Evolutionary conservation across 2,329 filamentous ascomycete species (phyloP).

Genomic region (Zymoseptoria crescenta): DNA sequence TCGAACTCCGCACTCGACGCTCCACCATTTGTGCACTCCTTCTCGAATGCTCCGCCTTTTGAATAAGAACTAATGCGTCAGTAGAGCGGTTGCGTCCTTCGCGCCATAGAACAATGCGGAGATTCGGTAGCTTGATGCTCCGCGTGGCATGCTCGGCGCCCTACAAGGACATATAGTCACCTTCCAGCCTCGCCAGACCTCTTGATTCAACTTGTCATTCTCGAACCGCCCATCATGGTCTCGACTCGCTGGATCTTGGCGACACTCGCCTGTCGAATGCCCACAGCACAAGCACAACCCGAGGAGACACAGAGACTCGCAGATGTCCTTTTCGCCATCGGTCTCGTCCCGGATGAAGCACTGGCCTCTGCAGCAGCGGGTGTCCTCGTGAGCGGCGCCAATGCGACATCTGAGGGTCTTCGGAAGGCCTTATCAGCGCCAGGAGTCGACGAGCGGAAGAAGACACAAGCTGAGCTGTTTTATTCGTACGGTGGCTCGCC

Average conservation of each 20-base stretch:
- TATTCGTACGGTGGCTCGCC: slow-evolving; percentile 21
- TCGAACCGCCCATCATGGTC: not conserved
- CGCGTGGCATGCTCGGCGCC: too few species aligned
- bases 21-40: not conserved
- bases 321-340: slow-evolving; percentile 6
- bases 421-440: slow-evolving; percentile 1
- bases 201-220: too few species aligned
- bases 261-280: not conserved
- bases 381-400: slow-evolving; percentile 6
- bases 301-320: slow-evolving; percentile 2
- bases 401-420: slow-evolving; percentile 7
- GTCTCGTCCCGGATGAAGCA: slow-evolving; percentile 9
- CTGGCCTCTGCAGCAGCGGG: slow-evolving; percentile 7
- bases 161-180: too few species aligned
- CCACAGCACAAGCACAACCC: not conserved
- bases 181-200: too few species aligned
- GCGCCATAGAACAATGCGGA: too few species aligned
- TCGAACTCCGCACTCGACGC: not conserved
- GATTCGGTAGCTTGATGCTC: too few species aligned
- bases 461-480: slow-evolving; percentile 12
- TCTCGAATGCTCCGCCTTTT: not conserved
- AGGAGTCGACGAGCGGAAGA: not conserved
- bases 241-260: not conserved
- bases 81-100: not conserved
- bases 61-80: not conserved